Evolutionary conservation across 2,329 filamentous ascomycete genomes (phyloP).

Genomic region (Pyrenophora seminiperda): DNA sequence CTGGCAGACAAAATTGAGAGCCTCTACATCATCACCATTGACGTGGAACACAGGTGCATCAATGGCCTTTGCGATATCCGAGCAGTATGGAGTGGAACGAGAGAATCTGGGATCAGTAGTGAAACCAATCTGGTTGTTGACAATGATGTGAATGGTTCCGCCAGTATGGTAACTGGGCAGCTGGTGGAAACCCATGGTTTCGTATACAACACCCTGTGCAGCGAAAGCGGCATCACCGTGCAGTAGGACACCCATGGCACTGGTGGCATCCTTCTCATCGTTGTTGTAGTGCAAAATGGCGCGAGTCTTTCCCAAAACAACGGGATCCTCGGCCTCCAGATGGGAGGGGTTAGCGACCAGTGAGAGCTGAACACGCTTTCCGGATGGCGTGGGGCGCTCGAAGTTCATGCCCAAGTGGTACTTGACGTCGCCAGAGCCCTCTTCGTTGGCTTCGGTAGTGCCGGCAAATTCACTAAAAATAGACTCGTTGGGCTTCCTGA

Average conservation of each 20-base stretch:
- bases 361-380: conserved; percentile 98
- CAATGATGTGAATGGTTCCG: conserved; percentile 93
- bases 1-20: conserved; percentile 97
- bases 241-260: conserved; percentile 92
- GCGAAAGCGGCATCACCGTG: conserved; percentile 98
- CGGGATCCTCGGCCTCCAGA: conserved; percentile 96
- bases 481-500: conserved; percentile 98
- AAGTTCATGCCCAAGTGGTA: conserved; percentile 99
- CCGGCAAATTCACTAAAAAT: conserved; percentile 99
- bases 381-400: conserved; percentile 94
- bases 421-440: conserved; percentile 98
- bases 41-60: conserved; percentile 99
- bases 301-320: conserved; percentile 95
- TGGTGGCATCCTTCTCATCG: conserved; percentile 85
- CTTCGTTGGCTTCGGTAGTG: conserved; percentile 82
- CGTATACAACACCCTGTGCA: conserved; percentile 95
- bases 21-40: conserved; percentile 97
- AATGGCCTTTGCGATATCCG: conserved; percentile 98
- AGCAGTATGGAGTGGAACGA: conserved; percentile 97
- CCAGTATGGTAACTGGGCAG: conserved; percentile 96
- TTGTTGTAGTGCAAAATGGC: conserved; percentile 99
- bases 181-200: conserved; percentile 96
- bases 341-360: conserved; percentile 98
- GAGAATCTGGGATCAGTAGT: conserved; percentile 97
- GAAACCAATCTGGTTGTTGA: conserved; percentile 99